phyloP scores from a whole-genome alignment of 2,329 filamentous ascomycete genomes.

The Penicillium polonicum region DNA sequence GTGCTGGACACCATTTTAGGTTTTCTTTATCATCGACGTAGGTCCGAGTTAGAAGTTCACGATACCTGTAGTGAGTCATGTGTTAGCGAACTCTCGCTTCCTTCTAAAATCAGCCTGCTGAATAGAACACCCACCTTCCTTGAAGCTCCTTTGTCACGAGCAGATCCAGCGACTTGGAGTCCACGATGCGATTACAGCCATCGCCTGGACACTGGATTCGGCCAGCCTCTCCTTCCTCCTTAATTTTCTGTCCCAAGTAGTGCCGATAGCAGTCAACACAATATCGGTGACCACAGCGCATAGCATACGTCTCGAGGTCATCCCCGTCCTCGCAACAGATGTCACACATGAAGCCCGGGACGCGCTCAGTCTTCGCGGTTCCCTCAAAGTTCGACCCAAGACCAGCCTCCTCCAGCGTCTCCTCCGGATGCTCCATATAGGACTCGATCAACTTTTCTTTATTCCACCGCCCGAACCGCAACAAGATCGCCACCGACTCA shows the following conservation, averaged over 20 bases:
- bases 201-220: slow-evolving; percentile 91
- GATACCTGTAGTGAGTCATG: slow-evolving; percentile 59
- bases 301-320: slow-evolving; percentile 77
- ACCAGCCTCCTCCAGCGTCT: slow-evolving; percentile 80
- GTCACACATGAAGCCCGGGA: slow-evolving; percentile 81
- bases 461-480: slow-evolving; percentile 92
- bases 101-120: background rate
- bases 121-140: slow-evolving; percentile 48
- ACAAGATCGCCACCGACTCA: slow-evolving; percentile 84
- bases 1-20: slow-evolving; percentile 95
- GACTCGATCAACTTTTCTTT: slow-evolving; percentile 91
- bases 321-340: slow-evolving; percentile 92
- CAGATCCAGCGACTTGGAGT: slow-evolving; percentile 81
- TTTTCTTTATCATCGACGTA: slow-evolving; percentile 97
- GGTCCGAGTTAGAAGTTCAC: slow-evolving; percentile 81
- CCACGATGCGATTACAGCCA: slow-evolving; percentile 83
- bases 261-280: slow-evolving; percentile 90
- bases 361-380: slow-evolving; percentile 66
- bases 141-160: slow-evolving; percentile 61
- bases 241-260: slow-evolving; percentile 89
- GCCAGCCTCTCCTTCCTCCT: slow-evolving; percentile 90
- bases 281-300: slow-evolving; percentile 93
- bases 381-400: slow-evolving; percentile 64
- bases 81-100: slow-evolving; percentile 12
- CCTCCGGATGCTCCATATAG: slow-evolving; percentile 86